phyloP scores from a whole-genome alignment of 2,329 filamentous ascomycete species.

The Neophaeococcomyces aloes region DNA sequence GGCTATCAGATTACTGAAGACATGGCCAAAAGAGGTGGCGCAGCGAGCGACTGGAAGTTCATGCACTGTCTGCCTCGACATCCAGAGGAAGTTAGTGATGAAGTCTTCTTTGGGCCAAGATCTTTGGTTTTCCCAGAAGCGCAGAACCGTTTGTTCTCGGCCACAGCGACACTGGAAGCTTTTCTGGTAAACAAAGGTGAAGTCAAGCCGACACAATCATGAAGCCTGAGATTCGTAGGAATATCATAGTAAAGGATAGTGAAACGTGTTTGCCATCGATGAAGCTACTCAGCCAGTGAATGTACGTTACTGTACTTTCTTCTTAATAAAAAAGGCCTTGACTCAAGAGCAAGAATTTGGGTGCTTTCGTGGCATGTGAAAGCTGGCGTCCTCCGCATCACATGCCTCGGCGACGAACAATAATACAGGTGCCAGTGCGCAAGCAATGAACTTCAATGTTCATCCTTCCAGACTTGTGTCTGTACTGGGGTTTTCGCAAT shows the following conservation, averaged over 20 bases:
- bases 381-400: neutral
- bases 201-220: conserved; percentile 35
- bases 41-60: conserved; percentile 86
- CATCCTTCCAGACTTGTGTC: no score
- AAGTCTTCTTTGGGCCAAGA: conserved; percentile 79
- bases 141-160: conserved; percentile 88
- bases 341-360: neutral
- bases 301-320: no score
- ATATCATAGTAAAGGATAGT: no score
- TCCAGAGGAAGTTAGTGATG: conserved; percentile 82
- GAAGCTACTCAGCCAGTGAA: no score
- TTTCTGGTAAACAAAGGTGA: conserved; percentile 93
- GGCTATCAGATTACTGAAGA: conserved; percentile 89
- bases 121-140: conserved; percentile 89
- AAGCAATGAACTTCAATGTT: no score
- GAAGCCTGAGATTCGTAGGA: neutral
- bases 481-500: no score
- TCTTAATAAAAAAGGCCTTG: neutral
- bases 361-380: neutral
- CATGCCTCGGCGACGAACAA: no score
- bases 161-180: conserved; percentile 71
- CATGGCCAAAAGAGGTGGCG: conserved; percentile 71
- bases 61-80: conserved; percentile 97
- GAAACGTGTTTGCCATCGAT: no score
- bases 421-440: no score